Conservation (phyloP, 2,329 filamentous ascomycete genomes). For the Onygenales sp. region DNA sequence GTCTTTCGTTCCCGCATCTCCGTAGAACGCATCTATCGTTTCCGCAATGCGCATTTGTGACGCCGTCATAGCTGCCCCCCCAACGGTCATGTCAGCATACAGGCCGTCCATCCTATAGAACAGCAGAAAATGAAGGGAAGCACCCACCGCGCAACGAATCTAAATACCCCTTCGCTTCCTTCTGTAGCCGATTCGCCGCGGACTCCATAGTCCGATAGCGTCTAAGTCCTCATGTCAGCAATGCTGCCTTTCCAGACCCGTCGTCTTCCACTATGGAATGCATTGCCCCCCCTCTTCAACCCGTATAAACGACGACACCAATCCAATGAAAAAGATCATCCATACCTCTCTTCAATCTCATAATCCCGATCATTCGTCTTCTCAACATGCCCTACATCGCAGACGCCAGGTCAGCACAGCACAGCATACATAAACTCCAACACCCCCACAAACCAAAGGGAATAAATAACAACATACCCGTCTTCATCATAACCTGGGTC, state of each 20-base stretch:
- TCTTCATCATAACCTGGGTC: constrained; percentile 99
- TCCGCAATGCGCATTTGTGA: constrained; percentile 99
- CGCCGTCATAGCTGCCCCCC: constrained; percentile 82
- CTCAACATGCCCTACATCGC: constrained; percentile 73
- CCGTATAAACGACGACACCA: not conserved
- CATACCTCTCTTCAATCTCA: constrained; percentile 84
- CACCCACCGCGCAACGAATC: constrained; percentile 77
- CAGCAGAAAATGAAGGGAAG: not conserved
- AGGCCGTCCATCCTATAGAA: not conserved
- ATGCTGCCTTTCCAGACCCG: not conserved
- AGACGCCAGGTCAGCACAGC: not conserved
- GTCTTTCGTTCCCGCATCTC: constrained; percentile 86
- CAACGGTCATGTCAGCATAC: not conserved
- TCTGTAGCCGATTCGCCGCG: constrained; percentile 82
- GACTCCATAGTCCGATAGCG: constrained; percentile 97
- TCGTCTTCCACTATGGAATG: not conserved
- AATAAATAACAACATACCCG: constrained; percentile 45
- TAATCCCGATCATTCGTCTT: constrained; percentile 98
- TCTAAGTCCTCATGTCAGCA: constrained; percentile 35
- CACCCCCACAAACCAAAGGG: not conserved
- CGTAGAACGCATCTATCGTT: constrained; percentile 98
- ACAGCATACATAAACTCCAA: not conserved
- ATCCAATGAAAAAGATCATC: not conserved
- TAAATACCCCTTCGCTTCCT: constrained; percentile 95
- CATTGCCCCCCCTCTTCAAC: not conserved